Evolutionary conservation across 345 rosid species (phyloP).

Genomic region (Hibiscus syriacus): DNA sequence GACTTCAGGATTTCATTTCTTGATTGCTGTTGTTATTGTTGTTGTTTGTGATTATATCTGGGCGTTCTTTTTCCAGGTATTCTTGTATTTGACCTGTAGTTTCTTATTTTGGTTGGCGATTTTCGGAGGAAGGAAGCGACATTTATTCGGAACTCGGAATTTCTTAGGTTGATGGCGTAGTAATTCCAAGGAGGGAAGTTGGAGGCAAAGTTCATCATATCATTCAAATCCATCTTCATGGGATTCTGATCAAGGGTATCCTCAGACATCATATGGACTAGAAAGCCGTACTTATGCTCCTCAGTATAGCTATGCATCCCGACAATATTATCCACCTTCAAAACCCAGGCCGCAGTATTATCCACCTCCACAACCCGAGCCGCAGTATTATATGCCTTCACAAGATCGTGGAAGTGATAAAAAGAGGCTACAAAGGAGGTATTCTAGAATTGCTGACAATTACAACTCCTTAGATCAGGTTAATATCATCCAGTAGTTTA

Average conservation of each 20-base stretch:
- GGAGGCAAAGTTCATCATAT: slow-evolving; percentile 33
- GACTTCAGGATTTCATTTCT: background rate
- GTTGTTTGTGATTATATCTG: background rate
- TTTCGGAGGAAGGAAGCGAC: background rate
- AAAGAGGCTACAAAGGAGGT: background rate
- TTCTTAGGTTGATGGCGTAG: slow-evolving; percentile 47
- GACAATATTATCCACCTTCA: slow-evolving; percentile 23
- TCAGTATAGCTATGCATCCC: slow-evolving; percentile 25
- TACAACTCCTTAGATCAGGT: background rate
- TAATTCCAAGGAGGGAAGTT: slow-evolving; percentile 47
- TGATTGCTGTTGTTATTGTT: too few relatives aligned
- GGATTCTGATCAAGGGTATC: slow-evolving; percentile 33
- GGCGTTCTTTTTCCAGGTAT: background rate
- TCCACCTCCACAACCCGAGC: slow-evolving; percentile 27
- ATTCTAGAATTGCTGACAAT: background rate
- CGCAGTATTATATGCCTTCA: background rate
- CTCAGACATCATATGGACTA: slow-evolving; percentile 33
- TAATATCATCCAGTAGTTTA: too few relatives aligned
- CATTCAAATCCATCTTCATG: slow-evolving; percentile 44
- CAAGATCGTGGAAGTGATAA: background rate
- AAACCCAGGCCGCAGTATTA: slow-evolving; percentile 14
- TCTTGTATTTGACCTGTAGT: slow-evolving; percentile 1
- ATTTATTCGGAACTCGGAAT: slow-evolving; percentile 9
- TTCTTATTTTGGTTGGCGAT: background rate
- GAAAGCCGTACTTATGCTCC: slow-evolving; percentile 35